Conservation (phyloP, 2,329 filamentous ascomycete species). For the Cladosporium sp. region DNA sequence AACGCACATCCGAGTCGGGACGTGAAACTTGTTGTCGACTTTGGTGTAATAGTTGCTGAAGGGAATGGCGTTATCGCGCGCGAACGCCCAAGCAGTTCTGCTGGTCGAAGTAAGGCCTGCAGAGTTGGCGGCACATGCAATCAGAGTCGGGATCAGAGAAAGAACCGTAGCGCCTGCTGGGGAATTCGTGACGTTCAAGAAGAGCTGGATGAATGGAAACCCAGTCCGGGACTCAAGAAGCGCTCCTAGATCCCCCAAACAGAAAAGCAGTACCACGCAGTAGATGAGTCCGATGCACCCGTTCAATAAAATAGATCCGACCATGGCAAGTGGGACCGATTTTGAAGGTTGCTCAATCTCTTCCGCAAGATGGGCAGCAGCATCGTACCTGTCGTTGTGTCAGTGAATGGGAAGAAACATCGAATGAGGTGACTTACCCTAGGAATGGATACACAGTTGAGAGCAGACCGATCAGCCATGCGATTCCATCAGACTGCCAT, state of each 20-base stretch:
- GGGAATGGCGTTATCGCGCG: conserved; percentile 14
- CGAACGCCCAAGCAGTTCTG: conserved; percentile 32
- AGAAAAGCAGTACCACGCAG: conserved; percentile 31
- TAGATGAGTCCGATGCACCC: conserved; percentile 21
- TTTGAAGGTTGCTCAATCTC: conserved; percentile 23
- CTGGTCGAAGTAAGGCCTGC: conserved; percentile 34
- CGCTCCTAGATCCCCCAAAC: conserved; percentile 25
- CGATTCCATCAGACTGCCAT: conserved; percentile 40
- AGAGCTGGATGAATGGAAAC: conserved; percentile 34
- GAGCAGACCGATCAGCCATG: conserved; percentile 41
- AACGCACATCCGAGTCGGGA: conserved; percentile 39
- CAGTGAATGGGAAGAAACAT: no score
- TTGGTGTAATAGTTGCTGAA: conserved; percentile 28
- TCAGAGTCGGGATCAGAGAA: conserved; percentile 26
- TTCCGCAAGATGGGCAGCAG: conserved; percentile 34
- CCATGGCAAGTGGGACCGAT: conserved; percentile 22
- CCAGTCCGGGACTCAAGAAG: conserved; percentile 18
- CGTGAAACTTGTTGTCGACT: conserved; percentile 32
- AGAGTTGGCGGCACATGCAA: conserved; percentile 34
- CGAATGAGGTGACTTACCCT: no score
- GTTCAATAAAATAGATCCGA: conserved; percentile 18
- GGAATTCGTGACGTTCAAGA: conserved; percentile 31
- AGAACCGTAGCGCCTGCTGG: conserved; percentile 29
- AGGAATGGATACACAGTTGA: conserved; percentile 21
- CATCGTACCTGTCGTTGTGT: conserved; percentile 33